A percentile compares a stretch with the other conserved stretches of the same genome.
Conservation (phyloP, 495 filamentous ascomycete genomes). For the Lasiosphaeria miniovina region DNA sequence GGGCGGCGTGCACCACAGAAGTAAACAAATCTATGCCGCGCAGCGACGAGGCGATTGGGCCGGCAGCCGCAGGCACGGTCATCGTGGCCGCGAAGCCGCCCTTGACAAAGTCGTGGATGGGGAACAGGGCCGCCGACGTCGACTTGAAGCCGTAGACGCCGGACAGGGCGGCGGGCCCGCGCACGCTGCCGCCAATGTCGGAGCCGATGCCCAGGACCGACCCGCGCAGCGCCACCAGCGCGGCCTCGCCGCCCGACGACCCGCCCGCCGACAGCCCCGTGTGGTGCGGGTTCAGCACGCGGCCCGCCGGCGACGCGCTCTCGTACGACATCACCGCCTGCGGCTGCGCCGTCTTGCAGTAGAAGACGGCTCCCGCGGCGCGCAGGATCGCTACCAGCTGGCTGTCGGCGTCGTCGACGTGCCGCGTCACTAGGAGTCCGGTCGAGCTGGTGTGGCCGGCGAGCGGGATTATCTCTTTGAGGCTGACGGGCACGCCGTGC, state of each 20-base stretch:
- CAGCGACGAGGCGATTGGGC: conserved; percentile 27
- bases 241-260: conserved; percentile 60
- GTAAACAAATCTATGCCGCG: conserved; percentile 36
- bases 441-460: conserved; percentile 54
- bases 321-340: conserved; percentile 37
- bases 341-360: conserved; percentile 15
- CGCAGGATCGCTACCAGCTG: conserved; percentile 40
- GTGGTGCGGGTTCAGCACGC: conserved; percentile 54
- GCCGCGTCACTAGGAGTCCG: conserved; percentile 52
- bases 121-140: conserved; percentile 47
- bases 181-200: conserved; percentile 69
- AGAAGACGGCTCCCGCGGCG: conserved; percentile 48
- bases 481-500: conserved; percentile 63
- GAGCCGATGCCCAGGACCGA: conserved; percentile 52
- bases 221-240: conserved; percentile 44
- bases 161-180: conserved; percentile 57
- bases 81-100: conserved; percentile 25
- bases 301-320: conserved; percentile 10
- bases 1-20: conserved; percentile 24
- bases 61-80: conserved; percentile 30
- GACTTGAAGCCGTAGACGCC: conserved; percentile 61
- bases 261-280: conserved; percentile 60
- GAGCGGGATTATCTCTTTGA: conserved; percentile 67
- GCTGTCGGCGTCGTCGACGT: conserved; percentile 17
- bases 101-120: conserved; percentile 49